Conservation (phyloP, 306 rosid species). For the Citrullus amarus region DNA sequence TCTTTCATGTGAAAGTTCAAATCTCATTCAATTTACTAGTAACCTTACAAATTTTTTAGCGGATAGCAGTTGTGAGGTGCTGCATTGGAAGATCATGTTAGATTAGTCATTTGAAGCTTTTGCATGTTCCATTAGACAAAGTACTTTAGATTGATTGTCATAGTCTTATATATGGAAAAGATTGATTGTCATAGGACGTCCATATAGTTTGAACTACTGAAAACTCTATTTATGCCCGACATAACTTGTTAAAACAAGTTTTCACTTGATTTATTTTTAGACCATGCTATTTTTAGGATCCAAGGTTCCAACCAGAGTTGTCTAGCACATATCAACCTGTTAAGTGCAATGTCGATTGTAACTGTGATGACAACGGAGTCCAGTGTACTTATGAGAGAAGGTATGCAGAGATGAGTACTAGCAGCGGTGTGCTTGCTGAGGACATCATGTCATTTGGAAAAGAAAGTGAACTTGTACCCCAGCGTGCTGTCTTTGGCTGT, state of each 20-base stretch:
- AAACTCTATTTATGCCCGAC: background rate
- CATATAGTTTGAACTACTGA: background rate
- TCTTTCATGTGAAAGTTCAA: background rate
- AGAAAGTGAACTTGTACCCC: conserved; percentile 32
- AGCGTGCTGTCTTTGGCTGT: conserved; percentile 46
- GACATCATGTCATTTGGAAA: conserved; percentile 37
- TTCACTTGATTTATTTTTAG: background rate
- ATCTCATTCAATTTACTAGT: background rate
- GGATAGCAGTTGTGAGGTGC: background rate
- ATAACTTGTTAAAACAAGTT: background rate
- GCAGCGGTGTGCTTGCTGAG: conserved; percentile 36
- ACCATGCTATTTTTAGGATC: conserved; percentile 25
- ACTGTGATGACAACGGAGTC: conserved; percentile 24
- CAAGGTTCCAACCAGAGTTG: conserved; percentile 28
- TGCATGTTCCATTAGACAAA: background rate
- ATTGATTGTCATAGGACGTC: background rate
- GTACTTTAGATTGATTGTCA: background rate
- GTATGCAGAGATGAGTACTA: conserved; percentile 43
- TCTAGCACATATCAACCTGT: conserved; percentile 36
- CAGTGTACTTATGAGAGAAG: conserved; percentile 44
- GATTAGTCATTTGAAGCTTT: background rate
- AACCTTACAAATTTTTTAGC: background rate
- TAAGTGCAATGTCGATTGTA: conserved; percentile 27
- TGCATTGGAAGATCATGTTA: background rate
- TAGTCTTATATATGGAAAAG: background rate